phyloP scores from a whole-genome alignment of 305 asterid genomes.

The Striga hermonthica region DNA sequence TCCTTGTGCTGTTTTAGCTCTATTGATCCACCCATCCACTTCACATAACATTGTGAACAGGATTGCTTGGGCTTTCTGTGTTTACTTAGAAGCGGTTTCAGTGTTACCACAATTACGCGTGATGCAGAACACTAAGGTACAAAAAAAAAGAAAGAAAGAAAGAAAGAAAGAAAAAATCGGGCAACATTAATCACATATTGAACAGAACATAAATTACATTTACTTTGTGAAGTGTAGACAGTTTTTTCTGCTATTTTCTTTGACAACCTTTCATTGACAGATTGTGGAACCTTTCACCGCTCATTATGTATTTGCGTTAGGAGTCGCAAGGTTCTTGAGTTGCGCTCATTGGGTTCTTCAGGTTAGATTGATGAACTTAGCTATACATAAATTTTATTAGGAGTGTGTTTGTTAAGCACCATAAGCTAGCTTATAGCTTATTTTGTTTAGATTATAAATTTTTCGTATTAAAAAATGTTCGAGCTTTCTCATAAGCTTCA shows the following conservation, averaged over 20 bases:
- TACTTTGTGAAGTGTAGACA: slow-evolving; percentile 18
- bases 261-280: slow-evolving; percentile 34
- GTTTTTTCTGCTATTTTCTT: neutral
- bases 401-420: too few species aligned
- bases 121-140: slow-evolving; percentile 74
- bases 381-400: too few species aligned
- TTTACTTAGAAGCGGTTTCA: slow-evolving; percentile 73
- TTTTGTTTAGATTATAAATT: too few species aligned
- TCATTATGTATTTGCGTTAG: slow-evolving; percentile 75
- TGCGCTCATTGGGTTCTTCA: slow-evolving; percentile 87
- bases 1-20: slow-evolving; percentile 66
- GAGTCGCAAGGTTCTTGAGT: slow-evolving; percentile 78
- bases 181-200: slow-evolving; percentile 13
- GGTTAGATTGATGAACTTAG: slow-evolving; percentile 40
- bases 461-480: too few species aligned
- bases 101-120: slow-evolving; percentile 69
- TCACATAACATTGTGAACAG: slow-evolving; percentile 60
- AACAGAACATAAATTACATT: neutral
- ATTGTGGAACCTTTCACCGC: slow-evolving; percentile 83
- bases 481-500: too few species aligned
- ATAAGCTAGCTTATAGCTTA: too few species aligned
- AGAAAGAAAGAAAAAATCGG: too few species aligned
- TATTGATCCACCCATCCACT: slow-evolving; percentile 68
- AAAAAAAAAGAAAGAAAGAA: too few species aligned
- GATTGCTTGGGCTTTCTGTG: slow-evolving; percentile 72